Conservation (phyloP, 164 flowering plant species). For the Macadamia tetraphylla region DNA sequence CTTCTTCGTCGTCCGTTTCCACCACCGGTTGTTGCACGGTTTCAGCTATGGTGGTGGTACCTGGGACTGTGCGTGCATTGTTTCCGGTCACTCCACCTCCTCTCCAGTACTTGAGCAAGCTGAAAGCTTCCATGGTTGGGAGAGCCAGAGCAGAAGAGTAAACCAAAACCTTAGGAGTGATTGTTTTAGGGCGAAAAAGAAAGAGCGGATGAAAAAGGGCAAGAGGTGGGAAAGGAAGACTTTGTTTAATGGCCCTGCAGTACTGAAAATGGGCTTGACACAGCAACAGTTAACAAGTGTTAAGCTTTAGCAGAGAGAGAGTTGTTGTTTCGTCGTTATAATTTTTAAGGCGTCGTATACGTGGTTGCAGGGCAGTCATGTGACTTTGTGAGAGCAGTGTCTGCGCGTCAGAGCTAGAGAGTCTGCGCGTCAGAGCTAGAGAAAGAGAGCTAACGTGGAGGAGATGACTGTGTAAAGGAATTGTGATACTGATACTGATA, state of each 20-base stretch:
- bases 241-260: slow-evolving; percentile 5
- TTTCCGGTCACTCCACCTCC: slow-evolving; percentile 10
- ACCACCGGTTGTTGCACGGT: slow-evolving; percentile 6
- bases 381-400: slow-evolving; percentile 13
- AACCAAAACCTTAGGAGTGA: background rate
- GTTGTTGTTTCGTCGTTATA: background rate
- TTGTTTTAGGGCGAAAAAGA: background rate
- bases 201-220: too few relatives aligned
- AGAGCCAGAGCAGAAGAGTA: slow-evolving; percentile 57
- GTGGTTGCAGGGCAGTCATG: slow-evolving; percentile 29
- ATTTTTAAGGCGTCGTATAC: background rate
- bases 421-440: too few relatives aligned
- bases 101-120: slow-evolving; percentile 65
- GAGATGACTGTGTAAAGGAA: too few relatives aligned
- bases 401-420: too few relatives aligned
- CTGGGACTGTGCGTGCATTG: slow-evolving; percentile 11
- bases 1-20: slow-evolving; percentile 21
- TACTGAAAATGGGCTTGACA: slow-evolving; percentile 19
- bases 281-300: slow-evolving; percentile 4
- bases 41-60: slow-evolving; percentile 19
- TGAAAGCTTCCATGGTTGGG: slow-evolving; percentile 82
- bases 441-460: too few relatives aligned
- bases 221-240: slow-evolving; percentile 1
- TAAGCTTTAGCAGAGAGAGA: slow-evolving; percentile 5
- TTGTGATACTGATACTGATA: too few relatives aligned